Evolutionary conservation across 352 stramenopile genomes (phyloP), one percentile per base, ranked within the genome.

Genomic region (Pythium angustatum): DNA sequence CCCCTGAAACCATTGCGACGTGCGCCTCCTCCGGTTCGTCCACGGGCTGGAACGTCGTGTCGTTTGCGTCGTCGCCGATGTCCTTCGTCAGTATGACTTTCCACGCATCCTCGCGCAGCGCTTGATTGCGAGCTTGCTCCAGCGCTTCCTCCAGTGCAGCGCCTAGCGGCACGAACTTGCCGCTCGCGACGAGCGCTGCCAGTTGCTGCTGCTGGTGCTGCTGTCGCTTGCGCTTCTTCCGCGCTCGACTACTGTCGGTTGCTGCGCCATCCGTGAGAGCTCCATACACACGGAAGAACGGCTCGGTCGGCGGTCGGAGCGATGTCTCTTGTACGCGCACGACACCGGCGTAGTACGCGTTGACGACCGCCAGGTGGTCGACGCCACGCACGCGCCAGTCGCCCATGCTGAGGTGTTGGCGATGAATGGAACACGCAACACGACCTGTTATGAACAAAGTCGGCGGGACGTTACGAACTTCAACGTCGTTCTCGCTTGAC

Each of bases 151-250:
- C 38, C 1, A 79, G 64, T 12, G 10, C 38, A 10, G 36, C 55
- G 47, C 72, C 69, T 40, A 88, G 33, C 12, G 76, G 74, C 11
- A 88, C 72, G 56, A 87, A 89, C 52, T 87, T 87, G 15, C 76
- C 75, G n/a, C 67, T 31, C 22, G 51, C 67, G 17, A 62, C 63
- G 45, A 90, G 73, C 31, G 79, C 56, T n/a, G 73, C 41, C 14
- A 86, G 62, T 24, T 69, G 66, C 24, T 62, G 58, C 3, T 54
- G 28, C 19, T 74, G 62, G 26, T 81, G 68, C n/a, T 71, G 62
- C 44, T 73, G 58, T 21, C 74, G 70, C 45, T 87, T 81, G 17
- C 79, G 70, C 31, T 83, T 79, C 47, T 72, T 75, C 31, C 56
- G 28, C 1, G 41, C 47, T 40, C 55, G 50, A 40, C 44, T 38